phyloP scores from a whole-genome alignment of 768 basidiomycete species.

The Phaffia tasmanica region DNA sequence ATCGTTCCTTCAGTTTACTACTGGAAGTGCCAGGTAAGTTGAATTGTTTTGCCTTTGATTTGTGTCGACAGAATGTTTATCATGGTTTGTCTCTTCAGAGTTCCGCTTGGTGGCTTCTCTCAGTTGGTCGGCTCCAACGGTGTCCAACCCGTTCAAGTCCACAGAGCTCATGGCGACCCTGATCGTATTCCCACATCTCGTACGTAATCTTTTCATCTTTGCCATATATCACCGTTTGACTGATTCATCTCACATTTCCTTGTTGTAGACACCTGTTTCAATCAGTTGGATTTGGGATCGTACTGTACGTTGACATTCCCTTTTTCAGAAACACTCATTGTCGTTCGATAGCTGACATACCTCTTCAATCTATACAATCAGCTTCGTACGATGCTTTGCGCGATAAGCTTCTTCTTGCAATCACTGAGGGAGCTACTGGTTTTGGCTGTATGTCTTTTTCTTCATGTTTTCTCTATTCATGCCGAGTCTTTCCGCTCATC shows the following conservation, averaged over 20 bases:
- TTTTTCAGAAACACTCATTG: no score
- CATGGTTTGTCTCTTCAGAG: constrained; percentile 58
- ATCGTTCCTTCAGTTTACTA: constrained; percentile 93
- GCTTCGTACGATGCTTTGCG: constrained; percentile 94
- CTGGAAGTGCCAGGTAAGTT: constrained; percentile 37
- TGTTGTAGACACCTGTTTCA: constrained; percentile 33
- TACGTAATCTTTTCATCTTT: constrained; percentile 45
- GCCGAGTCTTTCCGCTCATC: no score
- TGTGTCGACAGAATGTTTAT: background rate
- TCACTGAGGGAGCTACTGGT: constrained; percentile 90
- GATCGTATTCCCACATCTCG: constrained; percentile 80
- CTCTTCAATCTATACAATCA: background rate
- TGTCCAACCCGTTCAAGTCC: constrained; percentile 88
- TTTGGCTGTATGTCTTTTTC: constrained; percentile 48
- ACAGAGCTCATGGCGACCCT: constrained; percentile 77
- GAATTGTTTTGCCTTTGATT: background rate
- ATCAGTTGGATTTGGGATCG: constrained; percentile 61
- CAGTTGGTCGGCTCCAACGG: constrained; percentile 67
- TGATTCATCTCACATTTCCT: constrained; percentile 26
- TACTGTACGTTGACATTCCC: constrained; percentile 41
- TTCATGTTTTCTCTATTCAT: background rate
- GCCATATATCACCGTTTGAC: constrained; percentile 23
- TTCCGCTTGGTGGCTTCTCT: constrained; percentile 85
- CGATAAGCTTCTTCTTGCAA: constrained; percentile 76
- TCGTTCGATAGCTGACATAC: background rate